Conservation (phyloP, 2,329 filamentous ascomycete species). For the Conoideocrella luteorostrata region DNA sequence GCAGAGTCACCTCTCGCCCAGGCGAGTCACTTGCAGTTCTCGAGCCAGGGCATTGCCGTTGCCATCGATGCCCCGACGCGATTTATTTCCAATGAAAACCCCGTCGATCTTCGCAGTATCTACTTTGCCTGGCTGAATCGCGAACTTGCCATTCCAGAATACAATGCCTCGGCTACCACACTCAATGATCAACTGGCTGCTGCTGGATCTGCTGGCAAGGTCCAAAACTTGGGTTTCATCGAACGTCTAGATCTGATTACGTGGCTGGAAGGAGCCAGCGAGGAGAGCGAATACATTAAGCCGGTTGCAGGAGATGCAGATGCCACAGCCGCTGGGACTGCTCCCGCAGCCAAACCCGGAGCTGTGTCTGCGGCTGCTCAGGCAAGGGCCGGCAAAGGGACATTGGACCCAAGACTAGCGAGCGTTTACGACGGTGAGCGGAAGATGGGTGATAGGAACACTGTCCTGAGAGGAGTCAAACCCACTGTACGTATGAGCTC, state of each 20-base stretch:
- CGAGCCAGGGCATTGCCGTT: constrained; percentile 54
- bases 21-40: constrained; percentile 76
- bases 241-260: constrained; percentile 87
- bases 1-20: constrained; percentile 60
- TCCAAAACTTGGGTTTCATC: constrained; percentile 86
- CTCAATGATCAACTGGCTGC: constrained; percentile 72
- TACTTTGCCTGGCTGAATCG: constrained; percentile 96
- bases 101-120: constrained; percentile 85
- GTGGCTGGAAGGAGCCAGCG: constrained; percentile 84
- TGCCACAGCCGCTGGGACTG: constrained; percentile 30
- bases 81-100: constrained; percentile 70
- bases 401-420: constrained; percentile 71
- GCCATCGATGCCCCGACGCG: constrained; percentile 71
- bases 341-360: constrained; percentile 27
- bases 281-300: constrained; percentile 90
- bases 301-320: constrained; percentile 61
- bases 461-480: constrained; percentile 77
- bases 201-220: constrained; percentile 55
- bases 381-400: constrained; percentile 54
- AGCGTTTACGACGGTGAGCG: constrained; percentile 91
- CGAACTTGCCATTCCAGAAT: constrained; percentile 82
- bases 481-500: constrained; percentile 58
- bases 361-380: constrained; percentile 37
- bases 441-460: constrained; percentile 89
- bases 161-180: constrained; percentile 75